Conservation (phyloP, 305 asterid genomes). For the Fraxinus paxiana region DNA sequence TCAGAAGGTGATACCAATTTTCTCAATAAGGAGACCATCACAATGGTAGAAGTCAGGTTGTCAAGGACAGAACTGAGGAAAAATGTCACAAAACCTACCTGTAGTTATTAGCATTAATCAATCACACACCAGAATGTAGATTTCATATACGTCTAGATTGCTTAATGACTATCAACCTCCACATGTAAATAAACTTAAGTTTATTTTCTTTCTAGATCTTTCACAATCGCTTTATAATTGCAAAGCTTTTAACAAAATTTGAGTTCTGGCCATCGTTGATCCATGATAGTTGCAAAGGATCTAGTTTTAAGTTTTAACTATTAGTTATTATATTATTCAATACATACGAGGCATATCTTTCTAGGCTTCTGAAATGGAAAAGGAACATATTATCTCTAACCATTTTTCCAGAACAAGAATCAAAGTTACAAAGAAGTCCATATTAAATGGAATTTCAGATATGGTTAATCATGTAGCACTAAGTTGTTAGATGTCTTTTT, state of each 20-base stretch:
- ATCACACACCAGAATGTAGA: conserved; percentile 10
- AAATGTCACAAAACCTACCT: conserved; percentile 89
- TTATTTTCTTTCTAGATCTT: neutral
- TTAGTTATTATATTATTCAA: neutral
- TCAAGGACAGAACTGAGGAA: conserved; percentile 88
- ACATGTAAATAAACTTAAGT: neutral
- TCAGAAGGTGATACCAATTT: conserved; percentile 94
- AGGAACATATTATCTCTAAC: neutral
- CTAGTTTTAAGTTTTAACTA: neutral
- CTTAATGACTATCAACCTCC: neutral
- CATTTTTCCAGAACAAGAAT: neutral
- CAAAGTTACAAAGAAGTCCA: neutral
- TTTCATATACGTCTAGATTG: neutral
- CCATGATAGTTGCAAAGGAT: neutral
- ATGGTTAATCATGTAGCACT: neutral
- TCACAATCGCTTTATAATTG: neutral
- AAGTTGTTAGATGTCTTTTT: neutral
- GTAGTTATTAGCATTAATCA: conserved; percentile 34
- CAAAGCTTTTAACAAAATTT: neutral
- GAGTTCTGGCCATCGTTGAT: neutral
- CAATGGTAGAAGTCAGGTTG: conserved; percentile 92
- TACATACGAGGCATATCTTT: neutral
- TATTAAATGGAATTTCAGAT: too few species aligned
- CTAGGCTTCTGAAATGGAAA: neutral
- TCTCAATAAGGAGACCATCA: conserved; percentile 91